Evolutionary conservation across 352 stramenopile species (phyloP).

Genomic region (Phytophthora tubulina): DNA sequence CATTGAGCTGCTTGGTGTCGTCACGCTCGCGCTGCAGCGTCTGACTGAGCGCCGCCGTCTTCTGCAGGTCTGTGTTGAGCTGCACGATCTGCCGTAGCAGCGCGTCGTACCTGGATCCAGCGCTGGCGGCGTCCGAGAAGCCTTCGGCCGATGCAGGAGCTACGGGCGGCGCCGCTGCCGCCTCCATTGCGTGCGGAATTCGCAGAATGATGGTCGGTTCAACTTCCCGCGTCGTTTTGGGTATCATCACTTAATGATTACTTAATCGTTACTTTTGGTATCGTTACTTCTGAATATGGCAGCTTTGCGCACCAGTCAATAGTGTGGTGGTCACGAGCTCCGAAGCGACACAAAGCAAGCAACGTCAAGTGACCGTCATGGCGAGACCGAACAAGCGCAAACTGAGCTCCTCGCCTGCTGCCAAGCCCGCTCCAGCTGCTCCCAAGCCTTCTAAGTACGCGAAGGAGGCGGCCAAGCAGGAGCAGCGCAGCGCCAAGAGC

Average conservation of each 20-base stretch:
- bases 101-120: conserved; percentile 65
- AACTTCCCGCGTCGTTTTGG: conserved; percentile 33
- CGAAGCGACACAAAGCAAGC: conserved; percentile 50
- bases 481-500: conserved; percentile 44
- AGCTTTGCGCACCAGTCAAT: conserved; percentile 56
- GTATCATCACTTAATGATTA: conserved; percentile 4
- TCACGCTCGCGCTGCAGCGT: conserved; percentile 82
- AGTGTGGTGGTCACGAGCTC: conserved; percentile 37
- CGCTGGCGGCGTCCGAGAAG: conserved; percentile 7
- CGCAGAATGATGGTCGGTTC: conserved; percentile 41
- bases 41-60: conserved; percentile 85
- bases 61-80: conserved; percentile 86
- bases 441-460: conserved; percentile 74
- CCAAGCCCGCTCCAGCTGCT: conserved; percentile 33
- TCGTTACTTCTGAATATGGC: conserved; percentile 3
- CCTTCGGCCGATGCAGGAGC: conserved; percentile 14
- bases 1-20: conserved; percentile 65
- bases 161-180: conserved; percentile 2
- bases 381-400: conserved; percentile 69
- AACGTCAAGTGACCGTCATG: conserved; percentile 42
- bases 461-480: conserved; percentile 82
- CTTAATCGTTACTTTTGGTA: conserved; percentile 24
- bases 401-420: conserved; percentile 39
- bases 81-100: conserved; percentile 87
- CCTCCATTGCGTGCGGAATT: conserved; percentile 24